These are phyloP conservation scores for Botryotinia calthae DNA, from an alignment of 2,329 filamentous ascomycete genomes.

Conservation along the genomic window DNA sequence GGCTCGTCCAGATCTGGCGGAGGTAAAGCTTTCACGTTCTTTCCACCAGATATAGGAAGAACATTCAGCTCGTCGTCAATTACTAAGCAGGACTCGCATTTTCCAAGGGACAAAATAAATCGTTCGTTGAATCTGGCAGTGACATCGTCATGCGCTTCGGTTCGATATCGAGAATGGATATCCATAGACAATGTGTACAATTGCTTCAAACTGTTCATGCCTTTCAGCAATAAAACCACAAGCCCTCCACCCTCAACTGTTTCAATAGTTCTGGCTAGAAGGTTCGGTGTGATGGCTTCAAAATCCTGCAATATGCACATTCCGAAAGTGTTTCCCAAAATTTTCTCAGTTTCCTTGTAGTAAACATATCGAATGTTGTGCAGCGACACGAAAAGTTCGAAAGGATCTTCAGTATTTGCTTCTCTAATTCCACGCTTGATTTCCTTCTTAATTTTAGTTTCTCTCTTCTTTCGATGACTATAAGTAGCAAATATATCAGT, in stretches of 20 bases:
- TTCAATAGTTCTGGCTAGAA: conserved; percentile 90
- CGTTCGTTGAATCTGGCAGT: conserved; percentile 96
- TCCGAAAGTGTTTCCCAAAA: conserved; percentile 94
- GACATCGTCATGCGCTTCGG: conserved; percentile 93
- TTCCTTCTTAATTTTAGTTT: conserved; percentile 97
- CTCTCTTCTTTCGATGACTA: conserved; percentile 94
- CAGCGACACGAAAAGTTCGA: conserved; percentile 94
- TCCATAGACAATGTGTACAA: conserved; percentile 98
- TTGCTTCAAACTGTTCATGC: conserved; percentile 96
- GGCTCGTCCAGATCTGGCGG: conserved; percentile 71
- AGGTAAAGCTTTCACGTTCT: conserved; percentile 79
- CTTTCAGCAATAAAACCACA: conserved; percentile 86
- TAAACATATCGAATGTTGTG: conserved; percentile 98
- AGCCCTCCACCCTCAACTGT: conserved; percentile 95
- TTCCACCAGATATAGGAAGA: conserved; percentile 91
- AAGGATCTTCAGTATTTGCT: conserved; percentile 87
- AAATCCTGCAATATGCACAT: conserved; percentile 99
- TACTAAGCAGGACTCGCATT: conserved; percentile 90
- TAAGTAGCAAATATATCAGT: conserved; percentile 25
- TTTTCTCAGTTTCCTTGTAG: conserved; percentile 99
- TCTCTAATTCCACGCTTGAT: conserved; percentile 93
- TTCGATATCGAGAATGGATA: conserved; percentile 92
- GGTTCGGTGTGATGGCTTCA: conserved; percentile 94
- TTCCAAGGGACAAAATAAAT: conserved; percentile 92
- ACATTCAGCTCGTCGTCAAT: conserved; percentile 98